Conservation (phyloP, 805 yeast species). For the Wickerhamia fluorescens region DNA sequence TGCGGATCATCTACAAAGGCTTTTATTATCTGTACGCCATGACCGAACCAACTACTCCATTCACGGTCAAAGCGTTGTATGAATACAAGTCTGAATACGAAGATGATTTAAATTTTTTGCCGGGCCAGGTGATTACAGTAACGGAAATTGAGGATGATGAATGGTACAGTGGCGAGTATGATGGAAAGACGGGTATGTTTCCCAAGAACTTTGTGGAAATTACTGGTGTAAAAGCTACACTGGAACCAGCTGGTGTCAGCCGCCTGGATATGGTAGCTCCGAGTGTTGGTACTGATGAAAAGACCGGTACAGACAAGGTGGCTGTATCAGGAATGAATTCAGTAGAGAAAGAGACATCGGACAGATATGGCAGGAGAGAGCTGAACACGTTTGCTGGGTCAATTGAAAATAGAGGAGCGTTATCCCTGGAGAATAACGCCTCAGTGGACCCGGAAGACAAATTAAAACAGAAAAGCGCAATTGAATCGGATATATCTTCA, state of each 20-base stretch:
- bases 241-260: slow-evolving; percentile 2
- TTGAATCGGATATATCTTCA: not conserved
- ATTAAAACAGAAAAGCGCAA: too few species aligned
- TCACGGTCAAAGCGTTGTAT: slow-evolving; percentile 59
- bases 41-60: slow-evolving; percentile 51
- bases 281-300: too few species aligned
- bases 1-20: too few species aligned
- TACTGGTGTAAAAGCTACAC: slow-evolving; percentile 1
- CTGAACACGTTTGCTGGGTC: not conserved
- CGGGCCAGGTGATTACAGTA: slow-evolving; percentile 67
- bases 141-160: slow-evolving; percentile 81
- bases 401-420: not conserved
- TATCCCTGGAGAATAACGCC: not conserved
- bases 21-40: too few species aligned
- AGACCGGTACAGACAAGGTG: too few species aligned
- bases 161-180: slow-evolving; percentile 75
- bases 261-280: slow-evolving; percentile 1
- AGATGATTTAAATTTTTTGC: slow-evolving; percentile 72
- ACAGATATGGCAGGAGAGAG: slow-evolving; percentile 1
- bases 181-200: slow-evolving; percentile 70
- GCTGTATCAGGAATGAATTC: too few species aligned
- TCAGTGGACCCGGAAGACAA: too few species aligned
- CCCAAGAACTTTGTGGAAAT: slow-evolving; percentile 75
- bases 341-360: slow-evolving; percentile 2
- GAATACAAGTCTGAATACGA: slow-evolving; percentile 58